Base-by-base conservation (phyloP, 176 grass and related monocot species). In the Otatea glauca region DNA sequence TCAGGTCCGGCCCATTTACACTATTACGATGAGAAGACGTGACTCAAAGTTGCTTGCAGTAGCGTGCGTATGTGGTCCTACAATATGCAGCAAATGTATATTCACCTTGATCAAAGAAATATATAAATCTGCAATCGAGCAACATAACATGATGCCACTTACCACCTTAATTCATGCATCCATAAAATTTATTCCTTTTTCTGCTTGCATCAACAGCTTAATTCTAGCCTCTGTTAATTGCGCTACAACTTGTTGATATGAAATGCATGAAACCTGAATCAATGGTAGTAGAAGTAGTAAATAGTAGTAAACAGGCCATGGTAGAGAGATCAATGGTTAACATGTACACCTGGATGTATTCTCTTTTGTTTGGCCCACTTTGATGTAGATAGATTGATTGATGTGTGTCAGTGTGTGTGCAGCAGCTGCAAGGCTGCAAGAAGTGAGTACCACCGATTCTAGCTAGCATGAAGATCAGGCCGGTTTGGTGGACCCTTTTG, bases 381-480 rank as follows among this genome's bases (percentile, higher is more conserved):
- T 62, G n/a, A 69, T 75, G n/a, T 62, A 9, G 58, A 75, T 47
- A 11, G 70, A 75, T 55, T 9, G n/a, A 73, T 43, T 12, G 18
- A 21, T 17, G 10, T 24, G 18, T 32, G 68, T 80, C n/a, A n/a
- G 79, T 86, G 78, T 71, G 55, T 64, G 66, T 54, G 78, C 18
- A 59, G 66, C 41, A 58, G 21, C 55, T 74, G 44, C 55, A 80
- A 29, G 58, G 0, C 15, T 51, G 49, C 49, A 51, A 8, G 43
- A 72, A 51, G 49, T 51, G 15, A 51, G 61, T 58, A 51, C 24
- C n/a, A 42, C 11, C 16, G 47, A 62, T 53, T 76, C 27, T 7
- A n/a, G n/a, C n/a, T n/a, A 75, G 76, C 88, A 90, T 86, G 25
- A 82, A 7, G 48, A 75, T 59, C 88, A 86, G 82, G 88, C 83